phyloP scores from a whole-genome alignment of 1,284 basidiomycete genomes.

The Pseudozyma pruni region DNA sequence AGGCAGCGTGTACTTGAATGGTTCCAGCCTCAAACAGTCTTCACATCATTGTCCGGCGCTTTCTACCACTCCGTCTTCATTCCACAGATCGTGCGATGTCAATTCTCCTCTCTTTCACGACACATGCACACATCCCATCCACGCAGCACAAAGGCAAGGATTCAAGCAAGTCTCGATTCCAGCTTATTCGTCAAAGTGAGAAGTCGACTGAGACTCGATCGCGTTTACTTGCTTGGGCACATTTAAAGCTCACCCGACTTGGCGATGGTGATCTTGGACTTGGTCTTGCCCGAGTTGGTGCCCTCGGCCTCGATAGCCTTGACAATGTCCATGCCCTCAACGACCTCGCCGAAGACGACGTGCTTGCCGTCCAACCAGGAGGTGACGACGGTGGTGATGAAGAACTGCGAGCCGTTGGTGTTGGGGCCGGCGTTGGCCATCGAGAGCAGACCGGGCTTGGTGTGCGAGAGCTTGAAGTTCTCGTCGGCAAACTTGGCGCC shows the following conservation, averaged over 20 bases:
- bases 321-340: conserved; percentile 65
- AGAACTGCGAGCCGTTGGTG: conserved; percentile 67
- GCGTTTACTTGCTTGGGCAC: background rate
- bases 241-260: conserved; percentile 63
- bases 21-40: no score
- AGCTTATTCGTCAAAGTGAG: no score
- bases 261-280: conserved; percentile 62
- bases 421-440: conserved; percentile 70
- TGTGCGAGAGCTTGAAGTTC: conserved; percentile 65
- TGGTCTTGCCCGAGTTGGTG: conserved; percentile 58
- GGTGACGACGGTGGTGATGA: conserved; percentile 66
- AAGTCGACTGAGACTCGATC: no score
- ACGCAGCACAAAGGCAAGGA: no score
- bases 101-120: no score
- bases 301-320: conserved; percentile 65
- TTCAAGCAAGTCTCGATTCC: background rate
- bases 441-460: conserved; percentile 57
- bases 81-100: no score
- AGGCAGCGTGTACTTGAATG: no score
- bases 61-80: no score
- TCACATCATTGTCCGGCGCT: no score
- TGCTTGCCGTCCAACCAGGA: conserved; percentile 89
- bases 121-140: no score
- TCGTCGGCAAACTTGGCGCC: conserved; percentile 60
- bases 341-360: conserved; percentile 88